Base-by-base conservation (phyloP, 805 yeast genomes). In the Teunomyces barrocoloradensis region DNA sequence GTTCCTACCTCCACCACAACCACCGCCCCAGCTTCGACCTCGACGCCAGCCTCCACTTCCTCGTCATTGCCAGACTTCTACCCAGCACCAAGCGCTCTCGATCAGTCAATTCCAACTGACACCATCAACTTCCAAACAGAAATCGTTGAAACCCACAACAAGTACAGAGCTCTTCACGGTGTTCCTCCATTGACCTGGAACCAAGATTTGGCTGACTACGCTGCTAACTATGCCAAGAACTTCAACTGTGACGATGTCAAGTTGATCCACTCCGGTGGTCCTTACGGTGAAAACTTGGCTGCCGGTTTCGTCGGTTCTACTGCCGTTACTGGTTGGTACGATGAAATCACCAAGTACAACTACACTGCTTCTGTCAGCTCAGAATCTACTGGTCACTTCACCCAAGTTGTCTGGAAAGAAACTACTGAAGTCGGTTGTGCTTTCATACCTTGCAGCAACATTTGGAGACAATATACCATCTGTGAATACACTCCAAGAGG, bases 231-330 rank as follows among this genome's bases (percentile, higher is more conserved):
- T 18, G 71, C 79, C 10, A 73, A 71, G 40, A 49, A 60, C 13
- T 77, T 78, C 57, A 68, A 74, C 35, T 86, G 87, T 60, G 69
- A 73, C 54, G 78, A 83, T 6, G 89, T 86, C 53, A 65, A 71
- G 45, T 71, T 86, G 54, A 64, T 74, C 13, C 92, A 87, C 66
- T 82, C 89, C 17, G 72, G 75, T 32, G 83, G 85, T 11, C 77
- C 77, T 13, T 84, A 83, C 62, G 94, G 94, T 69, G 92, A 87
- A 63, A 87, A 87, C 69, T 73, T 87, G 54, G 91, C 90, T 13
- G 77, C 81, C 35, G 92, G 89, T 51, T 76, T 76, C 54, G 20
- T 29, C 23, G 29, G 25, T 23, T 65, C 80, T 3, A 84, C 78
- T 3, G 82, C 79, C 27, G 86, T 85, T 34, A 84, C 83, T 50